Percentiles rank a stretch among this genome's conserved stretches.
Conservation (phyloP, 257 asterid species). For the Ajuga chamaepitys region DNA sequence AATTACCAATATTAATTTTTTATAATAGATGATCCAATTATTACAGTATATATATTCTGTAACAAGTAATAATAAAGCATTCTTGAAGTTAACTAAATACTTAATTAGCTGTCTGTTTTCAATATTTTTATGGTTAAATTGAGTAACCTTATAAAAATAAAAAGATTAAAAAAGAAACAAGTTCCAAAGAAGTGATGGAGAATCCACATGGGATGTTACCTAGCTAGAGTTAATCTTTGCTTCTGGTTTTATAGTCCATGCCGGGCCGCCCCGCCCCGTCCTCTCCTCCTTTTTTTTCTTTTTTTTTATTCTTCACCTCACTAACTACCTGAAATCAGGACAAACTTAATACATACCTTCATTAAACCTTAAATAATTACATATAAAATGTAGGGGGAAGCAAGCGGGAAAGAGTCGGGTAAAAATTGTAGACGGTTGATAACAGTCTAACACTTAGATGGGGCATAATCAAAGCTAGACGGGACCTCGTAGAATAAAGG, state of each 20-base stretch:
- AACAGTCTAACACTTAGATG: no score
- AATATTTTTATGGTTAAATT: not conserved
- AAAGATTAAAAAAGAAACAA: conserved; percentile 20
- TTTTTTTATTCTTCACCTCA: conserved; percentile 4
- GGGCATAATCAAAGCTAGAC: no score
- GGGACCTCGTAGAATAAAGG: no score
- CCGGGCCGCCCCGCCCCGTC: no score
- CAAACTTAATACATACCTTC: no score
- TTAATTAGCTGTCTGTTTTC: not conserved
- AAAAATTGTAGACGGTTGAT: no score
- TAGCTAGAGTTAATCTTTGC: conserved; percentile 24
- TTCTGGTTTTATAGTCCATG: conserved; percentile 24
- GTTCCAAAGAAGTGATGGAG: conserved; percentile 31
- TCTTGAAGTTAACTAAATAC: conserved; percentile 8
- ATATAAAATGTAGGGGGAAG: no score
- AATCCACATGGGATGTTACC: conserved; percentile 48
- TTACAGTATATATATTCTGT: not conserved
- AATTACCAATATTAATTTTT: no score
- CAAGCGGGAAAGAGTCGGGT: no score
- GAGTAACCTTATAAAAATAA: not conserved
- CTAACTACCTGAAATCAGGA: conserved; percentile 3
- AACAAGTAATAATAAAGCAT: not conserved
- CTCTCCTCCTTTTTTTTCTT: not conserved
- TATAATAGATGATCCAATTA: not conserved
- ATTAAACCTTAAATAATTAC: no score